Evolutionary conservation across 257 asterid species (phyloP).

Genomic region (Mentha longifolia): DNA sequence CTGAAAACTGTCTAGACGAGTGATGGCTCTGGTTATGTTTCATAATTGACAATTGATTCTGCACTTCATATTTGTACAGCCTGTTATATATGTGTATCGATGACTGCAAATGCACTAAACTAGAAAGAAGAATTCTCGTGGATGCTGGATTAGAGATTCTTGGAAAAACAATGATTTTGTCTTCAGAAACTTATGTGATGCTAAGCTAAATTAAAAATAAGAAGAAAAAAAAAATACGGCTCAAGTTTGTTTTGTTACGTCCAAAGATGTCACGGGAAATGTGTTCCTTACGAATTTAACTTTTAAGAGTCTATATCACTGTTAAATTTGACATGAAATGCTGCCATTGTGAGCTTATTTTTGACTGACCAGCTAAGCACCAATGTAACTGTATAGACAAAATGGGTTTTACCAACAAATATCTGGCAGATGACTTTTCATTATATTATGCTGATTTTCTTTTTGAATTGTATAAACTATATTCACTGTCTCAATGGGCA

Average conservation of each 20-base stretch:
- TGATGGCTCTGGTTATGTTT: not conserved
- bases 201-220: slow-evolving; percentile 2
- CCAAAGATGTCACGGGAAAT: not conserved
- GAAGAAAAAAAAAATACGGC: not conserved
- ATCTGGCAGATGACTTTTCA: slow-evolving; percentile 2
- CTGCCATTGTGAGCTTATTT: slow-evolving; percentile 20
- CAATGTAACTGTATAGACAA: not conserved
- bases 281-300: not conserved
- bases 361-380: slow-evolving; percentile 23
- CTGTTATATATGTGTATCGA: no score
- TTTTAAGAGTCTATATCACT: slow-evolving; percentile 5
- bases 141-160: slow-evolving; percentile 1
- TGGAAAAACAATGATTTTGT: not conserved
- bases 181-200: slow-evolving; percentile 15
- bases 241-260: not conserved
- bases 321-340: not conserved
- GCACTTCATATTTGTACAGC: not conserved
- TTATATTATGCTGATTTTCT: not conserved
- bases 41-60: not conserved
- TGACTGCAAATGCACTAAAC: not conserved
- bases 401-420: not conserved
- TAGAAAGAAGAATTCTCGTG: not conserved
- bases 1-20: slow-evolving; percentile 4
- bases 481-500: slow-evolving; percentile 22
- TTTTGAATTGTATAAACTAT: slow-evolving; percentile 11